Evolutionary conservation across 768 basidiomycete genomes (phyloP).

Genomic region (Brasilioporus rufonigricans): DNA sequence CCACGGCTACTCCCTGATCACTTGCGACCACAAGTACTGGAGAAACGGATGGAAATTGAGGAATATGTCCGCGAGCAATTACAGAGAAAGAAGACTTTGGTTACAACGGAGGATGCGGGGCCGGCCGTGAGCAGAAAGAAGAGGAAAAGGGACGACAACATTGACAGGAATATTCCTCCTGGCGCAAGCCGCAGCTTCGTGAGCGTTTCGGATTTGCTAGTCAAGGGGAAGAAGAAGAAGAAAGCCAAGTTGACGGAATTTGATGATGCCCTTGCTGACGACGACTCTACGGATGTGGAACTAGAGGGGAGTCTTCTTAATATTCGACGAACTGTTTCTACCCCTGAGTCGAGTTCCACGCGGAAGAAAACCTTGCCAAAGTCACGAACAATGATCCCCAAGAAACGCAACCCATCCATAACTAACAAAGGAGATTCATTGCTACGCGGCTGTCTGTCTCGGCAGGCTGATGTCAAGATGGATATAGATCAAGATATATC

Average conservation of each 20-base stretch:
- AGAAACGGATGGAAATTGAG: slow-evolving; percentile 81
- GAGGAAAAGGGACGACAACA: slow-evolving; percentile 68
- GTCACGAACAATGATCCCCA: slow-evolving; percentile 41
- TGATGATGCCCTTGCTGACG: slow-evolving; percentile 48
- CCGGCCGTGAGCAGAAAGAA: slow-evolving; percentile 44
- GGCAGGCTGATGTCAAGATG: slow-evolving; percentile 47
- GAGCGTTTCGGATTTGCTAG: slow-evolving; percentile 58
- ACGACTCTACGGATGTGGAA: slow-evolving; percentile 68
- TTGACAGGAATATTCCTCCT: slow-evolving; percentile 66
- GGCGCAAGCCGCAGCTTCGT: slow-evolving; percentile 76
- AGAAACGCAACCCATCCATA: slow-evolving; percentile 17
- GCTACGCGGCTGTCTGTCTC: slow-evolving; percentile 42
- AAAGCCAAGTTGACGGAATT: slow-evolving; percentile 41
- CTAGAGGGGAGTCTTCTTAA: slow-evolving; percentile 55
- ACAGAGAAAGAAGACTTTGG: slow-evolving; percentile 32
- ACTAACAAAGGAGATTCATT: slow-evolving; percentile 26
- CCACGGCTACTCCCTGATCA: slow-evolving; percentile 79
- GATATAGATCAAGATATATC: slow-evolving; percentile 49
- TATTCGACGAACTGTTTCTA: slow-evolving; percentile 50
- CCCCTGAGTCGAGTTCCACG: slow-evolving; percentile 39
- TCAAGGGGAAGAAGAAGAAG: slow-evolving; percentile 54
- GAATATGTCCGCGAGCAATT: slow-evolving; percentile 58
- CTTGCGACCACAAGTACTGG: slow-evolving; percentile 71
- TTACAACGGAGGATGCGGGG: slow-evolving; percentile 24
- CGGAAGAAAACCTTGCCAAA: slow-evolving; percentile 42